Base-by-base conservation (phyloP, 2,329 filamentous ascomycete species). In the Aureobasidium sp. region DNA sequence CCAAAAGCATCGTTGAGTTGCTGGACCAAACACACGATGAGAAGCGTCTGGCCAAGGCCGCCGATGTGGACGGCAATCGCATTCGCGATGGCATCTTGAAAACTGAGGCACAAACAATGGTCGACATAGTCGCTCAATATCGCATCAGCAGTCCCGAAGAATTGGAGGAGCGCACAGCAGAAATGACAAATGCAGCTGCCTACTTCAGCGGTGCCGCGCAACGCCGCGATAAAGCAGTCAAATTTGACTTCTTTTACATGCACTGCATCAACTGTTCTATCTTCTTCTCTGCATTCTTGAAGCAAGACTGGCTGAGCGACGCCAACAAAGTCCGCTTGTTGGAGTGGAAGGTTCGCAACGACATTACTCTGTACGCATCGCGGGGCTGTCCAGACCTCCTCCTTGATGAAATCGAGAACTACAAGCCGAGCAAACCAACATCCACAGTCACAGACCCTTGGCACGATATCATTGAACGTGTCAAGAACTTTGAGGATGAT, bases 201-300 rank as follows among this genome's bases (percentile, higher is more conserved):
- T 85, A 82, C 69, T 84, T 79, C 68, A 80, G 82, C n/a, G 77
- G 74, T 0, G 83, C 87, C 0, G 84, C 90, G 0, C 82, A 89
- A 67, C 78, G 82, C 34, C 83, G 84, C 0, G 78, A 79, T 1
- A 88, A 91, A 71, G 73, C 80, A 26, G 78, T 87, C 55, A 91
- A 88, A 71, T 85, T 90, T 71, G 92, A 96, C 72, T 97, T 97
- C 73, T 94, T 87, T 77, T 79, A 78, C 70, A 70, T 71, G 61
- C 92, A 97, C 74, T 84, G 86, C 68, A 77, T 93, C 67, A 97
- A 88, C 70, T 78, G 79, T 12, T 87, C 87, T n/a, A 84, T 96
- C 66, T 94, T 93, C 77, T 80, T 90, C 66, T 78, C 80, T 6
- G 71, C 79, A 8, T 80, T 96, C 71, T 81, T 86, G 69, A 75